These are phyloP conservation scores for Amanita thiersii DNA, from an alignment of 768 basidiomycete species.

Conservation along the genomic window DNA sequence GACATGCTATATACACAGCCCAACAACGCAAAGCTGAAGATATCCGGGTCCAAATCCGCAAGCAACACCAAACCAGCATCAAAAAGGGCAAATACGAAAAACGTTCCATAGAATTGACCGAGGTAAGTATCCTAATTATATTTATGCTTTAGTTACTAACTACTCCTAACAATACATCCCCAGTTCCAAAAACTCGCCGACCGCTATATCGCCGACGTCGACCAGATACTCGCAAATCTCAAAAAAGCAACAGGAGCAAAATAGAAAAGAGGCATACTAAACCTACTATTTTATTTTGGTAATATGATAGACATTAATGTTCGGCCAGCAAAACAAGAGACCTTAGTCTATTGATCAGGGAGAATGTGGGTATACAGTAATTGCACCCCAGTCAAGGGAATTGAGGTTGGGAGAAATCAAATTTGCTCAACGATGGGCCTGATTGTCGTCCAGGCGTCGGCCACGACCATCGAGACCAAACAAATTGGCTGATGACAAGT, in stretches of 20 bases:
- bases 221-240: conserved; percentile 52
- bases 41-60: conserved; percentile 65
- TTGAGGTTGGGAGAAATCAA: background rate
- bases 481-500: conserved; percentile 24
- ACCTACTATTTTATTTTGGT: too few relatives aligned
- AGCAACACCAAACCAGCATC: conserved; percentile 54
- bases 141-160: conserved; percentile 6
- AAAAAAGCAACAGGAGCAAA: conserved; percentile 47
- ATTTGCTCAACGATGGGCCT: background rate
- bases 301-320: background rate
- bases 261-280: conserved; percentile 10
- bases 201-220: conserved; percentile 53
- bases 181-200: conserved; percentile 75
- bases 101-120: conserved; percentile 60
- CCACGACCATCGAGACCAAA: conserved; percentile 36
- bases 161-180: background rate
- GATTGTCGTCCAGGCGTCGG: conserved; percentile 10
- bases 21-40: conserved; percentile 68
- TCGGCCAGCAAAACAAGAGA: too few relatives aligned
- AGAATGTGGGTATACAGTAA: background rate
- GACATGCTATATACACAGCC: conserved; percentile 42
- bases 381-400: background rate
- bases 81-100: conserved; percentile 67
- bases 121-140: too few relatives aligned
- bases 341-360: background rate